phyloP scores from a whole-genome alignment of 2,329 filamentous ascomycete species.

The Aspergillus niger region DNA sequence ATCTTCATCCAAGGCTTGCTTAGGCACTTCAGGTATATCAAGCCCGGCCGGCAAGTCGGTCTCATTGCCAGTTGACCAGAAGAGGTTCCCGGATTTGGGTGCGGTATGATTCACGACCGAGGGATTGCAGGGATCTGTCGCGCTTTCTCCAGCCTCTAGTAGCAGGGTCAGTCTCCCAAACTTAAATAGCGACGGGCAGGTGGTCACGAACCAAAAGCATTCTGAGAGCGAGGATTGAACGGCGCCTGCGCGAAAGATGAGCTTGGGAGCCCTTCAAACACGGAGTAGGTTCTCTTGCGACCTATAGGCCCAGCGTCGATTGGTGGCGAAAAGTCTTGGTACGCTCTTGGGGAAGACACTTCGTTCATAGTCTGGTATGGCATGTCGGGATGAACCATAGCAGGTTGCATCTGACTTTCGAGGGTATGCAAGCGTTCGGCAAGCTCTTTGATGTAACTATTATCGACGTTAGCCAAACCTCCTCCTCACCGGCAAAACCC shows the following conservation, averaged over 20 bases:
- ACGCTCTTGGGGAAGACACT: constrained; percentile 43
- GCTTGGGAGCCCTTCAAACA: constrained; percentile 49
- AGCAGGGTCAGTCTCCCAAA: constrained; percentile 15
- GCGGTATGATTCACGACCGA: constrained; percentile 41
- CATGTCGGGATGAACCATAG: constrained; percentile 43
- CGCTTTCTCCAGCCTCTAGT: constrained; percentile 30
- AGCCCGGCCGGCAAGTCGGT: constrained; percentile 35
- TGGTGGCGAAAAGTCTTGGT: constrained; percentile 58
- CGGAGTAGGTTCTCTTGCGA: constrained; percentile 54
- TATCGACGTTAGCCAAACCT: constrained; percentile 23
- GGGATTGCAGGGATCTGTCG: constrained; percentile 34
- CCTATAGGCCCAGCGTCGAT: constrained; percentile 44
- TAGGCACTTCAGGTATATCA: constrained; percentile 35
- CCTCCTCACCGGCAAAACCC: neutral
- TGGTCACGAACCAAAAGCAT: constrained; percentile 35
- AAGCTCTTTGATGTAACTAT: constrained; percentile 85
- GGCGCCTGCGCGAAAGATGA: constrained; percentile 45
- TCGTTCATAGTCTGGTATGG: constrained; percentile 48
- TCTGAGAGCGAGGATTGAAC: constrained; percentile 39
- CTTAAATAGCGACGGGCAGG: neutral
- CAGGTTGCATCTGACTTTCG: constrained; percentile 69
- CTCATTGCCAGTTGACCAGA: constrained; percentile 41
- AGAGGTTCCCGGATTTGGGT: constrained; percentile 40
- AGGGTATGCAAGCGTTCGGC: constrained; percentile 81
- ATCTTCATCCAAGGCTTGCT: constrained; percentile 36